phyloP scores from a whole-genome alignment of 1,139 yeast genomes.

The Dujonia santamariae region DNA sequence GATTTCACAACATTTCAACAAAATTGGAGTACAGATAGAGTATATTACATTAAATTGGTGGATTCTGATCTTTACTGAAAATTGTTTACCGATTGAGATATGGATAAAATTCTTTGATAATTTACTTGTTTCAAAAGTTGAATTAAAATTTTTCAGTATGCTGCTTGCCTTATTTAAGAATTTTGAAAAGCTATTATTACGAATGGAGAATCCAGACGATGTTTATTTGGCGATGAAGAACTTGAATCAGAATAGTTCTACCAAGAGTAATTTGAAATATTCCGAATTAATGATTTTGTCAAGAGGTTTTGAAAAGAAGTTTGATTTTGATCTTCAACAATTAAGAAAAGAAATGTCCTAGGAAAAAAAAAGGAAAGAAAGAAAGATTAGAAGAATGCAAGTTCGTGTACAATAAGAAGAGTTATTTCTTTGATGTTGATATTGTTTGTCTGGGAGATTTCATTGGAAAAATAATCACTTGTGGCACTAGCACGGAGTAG shows the following conservation, averaged over 20 bases:
- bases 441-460: no score
- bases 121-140: slow-evolving; percentile 22
- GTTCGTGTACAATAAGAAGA: no score
- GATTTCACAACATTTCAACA: slow-evolving; percentile 33
- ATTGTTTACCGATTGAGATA: slow-evolving; percentile 49
- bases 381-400: no score
- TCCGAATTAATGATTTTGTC: slow-evolving; percentile 12
- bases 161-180: slow-evolving; percentile 42
- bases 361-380: no score
- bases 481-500: no score
- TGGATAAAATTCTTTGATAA: slow-evolving; percentile 55
- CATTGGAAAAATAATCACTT: no score
- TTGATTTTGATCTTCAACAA: no score
- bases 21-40: slow-evolving; percentile 43
- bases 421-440: no score
- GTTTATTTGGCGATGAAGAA: slow-evolving; percentile 44
- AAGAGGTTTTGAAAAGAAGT: slow-evolving; percentile 11
- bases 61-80: slow-evolving; percentile 51
- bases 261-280: slow-evolving; percentile 13
- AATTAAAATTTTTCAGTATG: slow-evolving; percentile 11
- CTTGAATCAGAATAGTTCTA: slow-evolving; percentile 18
- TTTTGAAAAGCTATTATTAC: slow-evolving; percentile 32
- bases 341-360: no score
- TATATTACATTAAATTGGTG: slow-evolving; percentile 60
- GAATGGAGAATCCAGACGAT: slow-evolving; percentile 29